Base-by-base conservation (phyloP, 2,329 filamentous ascomycete species). In the Aspergillus fructus region DNA sequence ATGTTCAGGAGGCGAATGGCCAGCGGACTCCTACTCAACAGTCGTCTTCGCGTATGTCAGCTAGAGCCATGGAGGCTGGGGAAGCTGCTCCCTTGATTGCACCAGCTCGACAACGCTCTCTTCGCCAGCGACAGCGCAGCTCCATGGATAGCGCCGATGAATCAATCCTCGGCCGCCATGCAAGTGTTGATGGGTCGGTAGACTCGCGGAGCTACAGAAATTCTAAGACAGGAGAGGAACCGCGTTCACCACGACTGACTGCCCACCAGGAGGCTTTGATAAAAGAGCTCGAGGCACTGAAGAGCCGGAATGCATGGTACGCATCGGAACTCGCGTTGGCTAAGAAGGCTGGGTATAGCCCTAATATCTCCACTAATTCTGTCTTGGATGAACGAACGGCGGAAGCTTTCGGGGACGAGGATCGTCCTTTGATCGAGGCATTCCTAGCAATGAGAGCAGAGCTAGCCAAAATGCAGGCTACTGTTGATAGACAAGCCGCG, bases 301-400 rank as follows among this genome's bases (percentile, higher is more conserved):
- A 91, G 67, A 94, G 89, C 68, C 86, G 90, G 51, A 97, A 96
- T 75, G 93, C 93, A 0, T 99, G 94, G 94, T 97, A 96, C 74
- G 91, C 92, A 7, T 97, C 93, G 0, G 94, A 99, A 75, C 81
- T 99, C 46, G 91, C 96, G 57, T 80, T 99, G 62, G 96, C 94
- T 6, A 87, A 90, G 49, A 96, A 96, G 75, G 86, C 91, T 41
- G 94, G 94, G 5, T 99, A 97, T 68, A 83, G 86, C 6, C 84
- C 90, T 15, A 91, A 85, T 61, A 79, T 86, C 3, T 86, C 87
- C 1, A 83, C 86, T 24, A 90, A 85, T 68, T 87, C 91, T 13
- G 81, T 86, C 0, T 79, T 96, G 23, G 93, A 97, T 62, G 87
- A 89, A 64, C 86, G 89, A 59, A 82, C 84, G 0, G 82, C 88